phyloP scores from a whole-genome alignment of 2,329 filamentous ascomycete genomes.

The Fonsecaea multimorphosa region DNA sequence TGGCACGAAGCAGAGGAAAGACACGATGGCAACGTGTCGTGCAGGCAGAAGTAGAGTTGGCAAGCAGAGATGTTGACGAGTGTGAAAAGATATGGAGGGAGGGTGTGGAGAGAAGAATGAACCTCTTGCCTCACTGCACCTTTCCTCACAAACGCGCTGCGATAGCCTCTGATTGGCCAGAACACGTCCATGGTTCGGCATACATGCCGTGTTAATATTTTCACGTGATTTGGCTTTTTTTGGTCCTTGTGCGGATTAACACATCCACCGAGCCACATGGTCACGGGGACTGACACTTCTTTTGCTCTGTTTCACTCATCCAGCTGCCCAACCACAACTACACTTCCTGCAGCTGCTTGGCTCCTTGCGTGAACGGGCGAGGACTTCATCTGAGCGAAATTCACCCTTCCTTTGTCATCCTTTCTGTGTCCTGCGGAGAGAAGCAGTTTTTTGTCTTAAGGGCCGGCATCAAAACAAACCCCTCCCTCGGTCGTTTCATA shows the following conservation, averaged over 20 bases:
- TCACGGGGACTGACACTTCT: slow-evolving; percentile 1
- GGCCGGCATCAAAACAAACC: slow-evolving; percentile 9
- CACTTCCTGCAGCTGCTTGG: neutral
- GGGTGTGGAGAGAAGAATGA: slow-evolving; percentile 12
- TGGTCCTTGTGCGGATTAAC: neutral
- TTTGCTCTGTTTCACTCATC: neutral
- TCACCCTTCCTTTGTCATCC: neutral
- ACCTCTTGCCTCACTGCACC: slow-evolving; percentile 7
- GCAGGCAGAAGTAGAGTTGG: slow-evolving; percentile 10
- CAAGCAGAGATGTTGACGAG: slow-evolving; percentile 9
- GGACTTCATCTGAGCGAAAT: neutral
- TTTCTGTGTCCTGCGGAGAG: neutral
- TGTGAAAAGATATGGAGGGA: slow-evolving; percentile 25
- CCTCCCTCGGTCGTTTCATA: slow-evolving; percentile 1
- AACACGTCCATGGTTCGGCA: slow-evolving; percentile 4
- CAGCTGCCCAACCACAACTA: slow-evolving; percentile 6
- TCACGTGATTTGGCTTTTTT: slow-evolving; percentile 3
- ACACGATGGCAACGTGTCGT: slow-evolving; percentile 12
- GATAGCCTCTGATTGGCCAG: slow-evolving; percentile 11
- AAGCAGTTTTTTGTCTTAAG: neutral
- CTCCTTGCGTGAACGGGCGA: neutral
- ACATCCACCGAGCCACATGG: neutral
- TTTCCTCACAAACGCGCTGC: slow-evolving; percentile 12
- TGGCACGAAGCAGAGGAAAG: neutral
- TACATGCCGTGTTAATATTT: neutral